Evolutionary conservation across 1,284 basidiomycete genomes (phyloP), one percentile per base, ranked within the genome.

Genomic region (Acaromyces ingoldii): DNA sequence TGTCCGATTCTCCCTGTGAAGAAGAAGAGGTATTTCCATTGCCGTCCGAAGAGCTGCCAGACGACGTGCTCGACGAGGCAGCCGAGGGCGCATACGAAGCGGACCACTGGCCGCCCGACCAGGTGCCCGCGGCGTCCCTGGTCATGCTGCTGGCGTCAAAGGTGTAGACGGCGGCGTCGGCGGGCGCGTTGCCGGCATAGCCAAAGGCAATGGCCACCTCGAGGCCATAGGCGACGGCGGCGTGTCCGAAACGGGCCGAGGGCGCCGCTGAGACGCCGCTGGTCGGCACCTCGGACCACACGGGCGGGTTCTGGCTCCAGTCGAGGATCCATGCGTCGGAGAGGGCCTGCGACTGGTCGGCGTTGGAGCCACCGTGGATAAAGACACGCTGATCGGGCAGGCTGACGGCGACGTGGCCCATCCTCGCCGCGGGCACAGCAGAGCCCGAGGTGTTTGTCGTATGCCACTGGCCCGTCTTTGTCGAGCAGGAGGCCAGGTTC

Each of bases 261-360:
- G 69, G 69, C 7, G 28, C 38, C 28, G 7, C 38, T 9, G 38
- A 7, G 17, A 17, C 28, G n/a, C 28, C 47, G 11, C 63, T 59
- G 7, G 30, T 49, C 37, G 57, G 31, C 37, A 70, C 4, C 41
- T 52, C 21, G 6, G 63, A 62, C 69, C 69, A 71, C 1, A 51
- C 26, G 21, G 69, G 69, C 0, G 65, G 65, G 17, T 54, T 55
- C 51, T 54, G 48, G 51, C 59, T 62, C 63, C 65, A 67, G 45
- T 71, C 69, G 39, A 71, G 57, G 47, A 71, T 57, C 67, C 67
- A 69, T 9, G 67, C 65, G 45, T 71, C 69, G 48, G 59, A 54
- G 55, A 62, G 61, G 11, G 63, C 61, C 49, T 56, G 53, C 48
- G 62, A 56, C 49, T 64, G 58, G 57, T 67, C 67, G 24, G 55